Percentiles rank a stretch among this genome's conserved stretches.
Evolutionary conservation across 495 filamentous ascomycete genomes (phyloP).

Genomic region (Penicillium fimorum): DNA sequence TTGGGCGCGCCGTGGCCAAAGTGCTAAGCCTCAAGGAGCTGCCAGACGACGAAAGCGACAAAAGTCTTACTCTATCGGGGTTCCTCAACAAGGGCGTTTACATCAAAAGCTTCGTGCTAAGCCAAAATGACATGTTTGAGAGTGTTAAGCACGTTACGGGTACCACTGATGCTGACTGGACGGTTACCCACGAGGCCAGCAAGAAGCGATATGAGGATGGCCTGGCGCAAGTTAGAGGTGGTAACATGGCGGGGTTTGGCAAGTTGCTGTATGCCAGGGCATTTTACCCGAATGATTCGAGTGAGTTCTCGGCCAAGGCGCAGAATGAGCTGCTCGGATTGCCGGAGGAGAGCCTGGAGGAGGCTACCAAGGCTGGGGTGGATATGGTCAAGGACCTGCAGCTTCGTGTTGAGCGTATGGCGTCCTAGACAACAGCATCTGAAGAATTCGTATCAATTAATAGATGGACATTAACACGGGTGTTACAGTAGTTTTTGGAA

Average conservation of each 20-base stretch:
- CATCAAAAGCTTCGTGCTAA: conserved; percentile 48
- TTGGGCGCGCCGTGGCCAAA: conserved; percentile 46
- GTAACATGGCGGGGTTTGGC: conserved; percentile 48
- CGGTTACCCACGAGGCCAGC: conserved; percentile 40
- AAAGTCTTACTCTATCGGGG: conserved; percentile 30
- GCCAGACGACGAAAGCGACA: conserved; percentile 48
- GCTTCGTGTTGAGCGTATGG: conserved; percentile 28
- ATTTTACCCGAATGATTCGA: conserved; percentile 46
- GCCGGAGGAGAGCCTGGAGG: conserved; percentile 57
- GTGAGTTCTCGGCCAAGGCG: conserved; percentile 34
- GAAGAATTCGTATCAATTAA: background rate
- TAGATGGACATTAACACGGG: background rate
- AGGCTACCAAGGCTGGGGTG: conserved; percentile 44
- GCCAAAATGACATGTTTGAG: conserved; percentile 54
- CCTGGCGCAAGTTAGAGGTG: conserved; percentile 38
- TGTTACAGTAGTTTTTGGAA: background rate
- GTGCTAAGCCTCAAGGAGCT: conserved; percentile 46
- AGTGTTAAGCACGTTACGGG: conserved; percentile 55
- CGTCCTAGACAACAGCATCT: conserved; percentile 16
- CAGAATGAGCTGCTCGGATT: conserved; percentile 53
- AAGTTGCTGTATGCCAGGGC: conserved; percentile 51
- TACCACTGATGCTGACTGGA: conserved; percentile 55
- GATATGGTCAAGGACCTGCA: conserved; percentile 30
- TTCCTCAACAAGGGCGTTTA: conserved; percentile 46
- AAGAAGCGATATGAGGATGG: conserved; percentile 48